These are phyloP conservation scores for Pseudocercospora fuligena DNA, from an alignment of 2,329 filamentous ascomycete genomes.

Conservation along the genomic window DNA sequence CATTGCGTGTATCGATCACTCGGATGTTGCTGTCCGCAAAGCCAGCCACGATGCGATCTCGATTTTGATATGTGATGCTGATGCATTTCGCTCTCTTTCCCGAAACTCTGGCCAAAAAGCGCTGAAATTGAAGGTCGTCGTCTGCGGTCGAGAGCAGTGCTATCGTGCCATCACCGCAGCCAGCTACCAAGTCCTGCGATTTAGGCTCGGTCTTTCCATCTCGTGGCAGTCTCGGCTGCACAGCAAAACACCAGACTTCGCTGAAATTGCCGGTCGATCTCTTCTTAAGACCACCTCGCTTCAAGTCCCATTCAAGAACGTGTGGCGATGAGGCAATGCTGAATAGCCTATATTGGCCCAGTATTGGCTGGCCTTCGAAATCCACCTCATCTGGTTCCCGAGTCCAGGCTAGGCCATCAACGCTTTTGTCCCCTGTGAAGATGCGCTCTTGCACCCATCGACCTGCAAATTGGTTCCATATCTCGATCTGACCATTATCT, in stretches of 20 bases:
- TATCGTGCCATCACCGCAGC: conserved; percentile 89
- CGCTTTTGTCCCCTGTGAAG: conserved; percentile 75
- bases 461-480: conserved; percentile 88
- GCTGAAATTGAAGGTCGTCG: conserved; percentile 78
- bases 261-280: conserved; percentile 91
- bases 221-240: conserved; percentile 67
- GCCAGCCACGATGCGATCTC: conserved; percentile 81
- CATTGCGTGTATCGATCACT: conserved; percentile 82
- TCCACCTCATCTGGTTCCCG: conserved; percentile 78
- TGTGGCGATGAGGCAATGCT: conserved; percentile 93
- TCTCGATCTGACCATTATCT: conserved; percentile 94
- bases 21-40: conserved; percentile 97
- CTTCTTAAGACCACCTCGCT: conserved; percentile 74
- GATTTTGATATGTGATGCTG: conserved; percentile 87
- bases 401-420: conserved; percentile 91
- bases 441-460: conserved; percentile 89
- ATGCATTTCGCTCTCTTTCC: conserved; percentile 87
- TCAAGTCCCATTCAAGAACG: conserved; percentile 93
- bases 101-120: conserved; percentile 74
- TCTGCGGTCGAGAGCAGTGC: conserved; percentile 87
- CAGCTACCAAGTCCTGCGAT: conserved; percentile 73
- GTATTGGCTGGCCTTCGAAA: conserved; percentile 63
- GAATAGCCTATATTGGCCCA: conserved; percentile 83
- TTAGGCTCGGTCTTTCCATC: conserved; percentile 30
- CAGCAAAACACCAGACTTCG: conserved; percentile 95